Evolutionary conservation across 345 rosid genomes (phyloP).

Genomic region (Brassica carinata): DNA sequence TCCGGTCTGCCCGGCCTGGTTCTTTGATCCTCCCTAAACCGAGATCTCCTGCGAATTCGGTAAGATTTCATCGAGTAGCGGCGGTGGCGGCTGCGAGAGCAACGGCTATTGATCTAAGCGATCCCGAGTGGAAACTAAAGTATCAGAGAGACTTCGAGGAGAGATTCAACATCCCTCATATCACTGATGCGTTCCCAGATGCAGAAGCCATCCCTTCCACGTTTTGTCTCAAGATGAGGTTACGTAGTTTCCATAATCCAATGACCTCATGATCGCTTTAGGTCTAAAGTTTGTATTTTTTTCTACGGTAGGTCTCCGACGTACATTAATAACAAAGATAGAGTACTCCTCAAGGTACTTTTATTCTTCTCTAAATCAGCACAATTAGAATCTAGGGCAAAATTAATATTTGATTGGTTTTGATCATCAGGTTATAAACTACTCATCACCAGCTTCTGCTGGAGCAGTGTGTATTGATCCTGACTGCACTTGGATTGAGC

Average conservation of each 20-base stretch:
- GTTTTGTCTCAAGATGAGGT: constrained; percentile 84
- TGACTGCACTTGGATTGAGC: constrained; percentile 82
- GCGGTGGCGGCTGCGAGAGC: background rate
- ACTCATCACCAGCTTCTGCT: constrained; percentile 75
- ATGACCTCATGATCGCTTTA: background rate
- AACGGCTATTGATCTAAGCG: constrained; percentile 51
- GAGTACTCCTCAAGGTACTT: constrained; percentile 86
- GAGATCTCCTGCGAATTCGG: constrained; percentile 10
- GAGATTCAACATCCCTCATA: constrained; percentile 70
- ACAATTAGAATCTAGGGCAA: background rate
- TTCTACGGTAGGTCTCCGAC: constrained; percentile 56
- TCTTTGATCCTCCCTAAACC: constrained; percentile 15
- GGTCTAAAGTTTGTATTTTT: background rate
- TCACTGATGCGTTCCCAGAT: constrained; percentile 67
- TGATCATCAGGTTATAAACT: constrained; percentile 52
- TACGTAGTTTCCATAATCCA: background rate
- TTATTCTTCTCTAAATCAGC: background rate
- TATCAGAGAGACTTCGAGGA: constrained; percentile 65
- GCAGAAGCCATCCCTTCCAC: constrained; percentile 68
- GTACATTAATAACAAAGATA: constrained; percentile 81
- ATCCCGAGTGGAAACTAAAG: constrained; percentile 72
- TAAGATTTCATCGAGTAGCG: background rate
- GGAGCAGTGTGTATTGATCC: constrained; percentile 86
- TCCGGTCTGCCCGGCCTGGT: constrained; percentile 25
- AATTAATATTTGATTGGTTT: background rate